A percentile compares a stretch with the other conserved stretches of the same genome.
Evolutionary conservation across 2,329 filamentous ascomycete species (phyloP).

Genomic region (Talaromyces sp.): DNA sequence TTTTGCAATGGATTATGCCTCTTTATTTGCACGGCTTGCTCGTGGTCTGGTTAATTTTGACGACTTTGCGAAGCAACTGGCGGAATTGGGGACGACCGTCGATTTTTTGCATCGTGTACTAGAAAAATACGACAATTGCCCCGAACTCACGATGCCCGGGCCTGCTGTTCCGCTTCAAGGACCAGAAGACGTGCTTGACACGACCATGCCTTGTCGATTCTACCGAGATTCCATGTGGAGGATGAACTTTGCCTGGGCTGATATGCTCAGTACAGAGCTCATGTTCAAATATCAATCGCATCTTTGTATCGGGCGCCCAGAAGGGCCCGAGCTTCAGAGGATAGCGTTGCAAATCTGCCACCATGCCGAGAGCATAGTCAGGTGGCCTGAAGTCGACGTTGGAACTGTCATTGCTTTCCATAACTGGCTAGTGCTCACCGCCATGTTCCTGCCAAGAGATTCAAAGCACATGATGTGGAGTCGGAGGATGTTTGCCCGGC

Average conservation of each 20-base stretch:
- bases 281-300: conserved; percentile 75
- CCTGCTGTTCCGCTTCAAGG: conserved; percentile 48
- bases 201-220: conserved; percentile 64
- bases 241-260: conserved; percentile 68
- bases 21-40: conserved; percentile 65
- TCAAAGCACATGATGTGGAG: conserved; percentile 70
- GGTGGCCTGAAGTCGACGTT: conserved; percentile 63
- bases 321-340: conserved; percentile 50
- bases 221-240: conserved; percentile 66
- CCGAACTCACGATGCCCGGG: conserved; percentile 61
- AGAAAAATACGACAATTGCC: conserved; percentile 58
- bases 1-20: conserved; percentile 73
- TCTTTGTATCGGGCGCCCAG: conserved; percentile 48
- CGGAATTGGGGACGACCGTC: conserved; percentile 43
- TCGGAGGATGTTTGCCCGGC: conserved; percentile 67
- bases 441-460: conserved; percentile 75
- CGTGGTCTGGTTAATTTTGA: conserved; percentile 60
- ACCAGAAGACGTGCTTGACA: conserved; percentile 66
- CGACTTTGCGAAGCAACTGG: conserved; percentile 60
- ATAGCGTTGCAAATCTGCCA: conserved; percentile 68
- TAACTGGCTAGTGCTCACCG: conserved; percentile 68
- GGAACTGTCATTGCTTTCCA: conserved; percentile 70
- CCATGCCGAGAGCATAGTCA: conserved; percentile 71
- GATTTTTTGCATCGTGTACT: conserved; percentile 46
- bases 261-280: conserved; percentile 71